phyloP scores from a whole-genome alignment of 805 yeast genomes.

The Hanseniaspora valbyensis region DNA sequence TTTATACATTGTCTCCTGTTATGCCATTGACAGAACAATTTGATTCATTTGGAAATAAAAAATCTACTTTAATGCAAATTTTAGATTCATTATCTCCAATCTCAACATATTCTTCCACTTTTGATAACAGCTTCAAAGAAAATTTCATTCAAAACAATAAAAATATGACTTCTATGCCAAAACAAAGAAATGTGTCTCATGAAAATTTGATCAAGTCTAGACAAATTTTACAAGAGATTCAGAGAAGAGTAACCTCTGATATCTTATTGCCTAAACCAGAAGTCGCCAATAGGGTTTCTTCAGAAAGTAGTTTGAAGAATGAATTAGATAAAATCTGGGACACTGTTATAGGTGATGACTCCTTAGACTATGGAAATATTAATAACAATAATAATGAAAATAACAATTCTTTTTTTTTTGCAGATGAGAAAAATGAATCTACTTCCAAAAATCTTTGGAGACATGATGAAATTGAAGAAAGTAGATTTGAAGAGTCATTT shows the following conservation, averaged over 20 bases:
- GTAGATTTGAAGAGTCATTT: not conserved
- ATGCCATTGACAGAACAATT: not conserved
- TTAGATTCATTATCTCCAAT: not conserved
- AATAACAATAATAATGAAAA: no score
- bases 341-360: not conserved
- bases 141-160: no score
- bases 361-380: no score
- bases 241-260: constrained; percentile 7
- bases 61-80: not conserved
- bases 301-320: constrained; percentile 2
- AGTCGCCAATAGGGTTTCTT: not conserved
- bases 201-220: not conserved
- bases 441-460: not conserved
- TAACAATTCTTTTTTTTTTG: no score
- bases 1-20: constrained; percentile 3
- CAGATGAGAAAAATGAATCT: no score
- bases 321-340: constrained; percentile 13
- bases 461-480: not conserved
- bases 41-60: not conserved
- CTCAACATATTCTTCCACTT: not conserved
- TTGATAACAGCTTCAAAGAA: not conserved
- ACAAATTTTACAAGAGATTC: constrained; percentile 3
- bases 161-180: not conserved
- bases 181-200: not conserved
- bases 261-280: not conserved